Evolutionary conservation across 1,284 basidiomycete genomes (phyloP), one percentile per base, ranked within the genome.

Genomic region (Marasmius tenuissimus): DNA sequence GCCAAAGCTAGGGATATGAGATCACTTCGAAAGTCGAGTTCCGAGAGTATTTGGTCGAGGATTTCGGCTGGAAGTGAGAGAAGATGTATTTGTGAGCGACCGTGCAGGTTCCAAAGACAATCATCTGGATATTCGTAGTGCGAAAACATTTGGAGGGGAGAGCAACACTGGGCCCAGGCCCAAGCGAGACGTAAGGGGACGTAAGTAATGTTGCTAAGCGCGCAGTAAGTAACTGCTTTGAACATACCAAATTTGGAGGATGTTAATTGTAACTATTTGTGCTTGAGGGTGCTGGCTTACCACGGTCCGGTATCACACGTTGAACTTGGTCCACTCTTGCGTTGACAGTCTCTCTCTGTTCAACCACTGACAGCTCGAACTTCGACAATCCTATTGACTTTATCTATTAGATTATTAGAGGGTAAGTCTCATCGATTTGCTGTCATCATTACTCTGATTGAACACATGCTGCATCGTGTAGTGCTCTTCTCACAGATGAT

Each of bases 1-100:
- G 75, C 69, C n/a, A 79, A 72, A 4, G 80, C 81, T 60, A 84
- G 72, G 12, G 79, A 72, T 45, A 82, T 64, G 22, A 84, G 71
- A 64, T 83, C 79, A 33, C 60, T 55, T 60, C 76, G 75, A 52
- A 63, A 62, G 61, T 78, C 76, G 56, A 84, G 69, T 61, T 78
- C 73, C 22, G 77, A 76, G 34, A 80, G 67, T 62, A 83, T 80
- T 49, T 75, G 70, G 62, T 83, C 80, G 38, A 82, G 73, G 27
- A 82, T 76, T 71, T 84, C 82, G 27, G 66, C 68, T 1, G 75
- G 73, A 20, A 75, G 71, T 11, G 58, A 59, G 3, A 71, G 61
- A 22, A 72, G 58, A 11, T 57, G 18, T 4, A 49, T 34, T 12
- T 37, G 16, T 12, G 14, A 8, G 16, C 52, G 33, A 37, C 34